These are phyloP conservation scores for Dryas drummondii DNA, from an alignment of 306 rosid species.

Conservation along the genomic window DNA sequence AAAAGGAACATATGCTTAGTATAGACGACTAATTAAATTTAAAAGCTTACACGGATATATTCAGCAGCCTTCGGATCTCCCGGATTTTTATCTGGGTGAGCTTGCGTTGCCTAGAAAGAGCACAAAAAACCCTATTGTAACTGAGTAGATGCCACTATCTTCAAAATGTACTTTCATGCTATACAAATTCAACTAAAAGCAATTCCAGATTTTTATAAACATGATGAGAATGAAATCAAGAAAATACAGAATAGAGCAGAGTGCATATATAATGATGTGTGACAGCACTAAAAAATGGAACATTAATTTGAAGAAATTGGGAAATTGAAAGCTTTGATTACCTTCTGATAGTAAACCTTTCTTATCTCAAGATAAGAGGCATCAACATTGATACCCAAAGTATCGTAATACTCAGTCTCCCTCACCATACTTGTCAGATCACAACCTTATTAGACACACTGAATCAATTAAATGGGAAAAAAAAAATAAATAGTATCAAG, in stretches of 20 bases:
- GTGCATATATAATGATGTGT: background rate
- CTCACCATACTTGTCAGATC: conserved; percentile 60
- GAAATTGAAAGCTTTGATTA: background rate
- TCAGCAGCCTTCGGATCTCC: conserved; percentile 84
- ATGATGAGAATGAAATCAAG: background rate
- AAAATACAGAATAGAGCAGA: background rate
- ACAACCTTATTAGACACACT: conserved; percentile 7
- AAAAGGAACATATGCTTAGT: too few relatives aligned
- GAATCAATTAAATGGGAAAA: background rate
- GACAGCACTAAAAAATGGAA: too few relatives aligned
- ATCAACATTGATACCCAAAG: conserved; percentile 61
- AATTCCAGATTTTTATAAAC: background rate
- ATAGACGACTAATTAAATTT: background rate
- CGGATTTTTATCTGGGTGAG: conserved; percentile 88
- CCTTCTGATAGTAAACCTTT: conserved; percentile 84
- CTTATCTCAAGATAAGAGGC: conserved; percentile 71
- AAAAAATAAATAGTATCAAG: too few relatives aligned
- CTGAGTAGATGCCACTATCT: background rate
- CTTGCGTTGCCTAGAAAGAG: conserved; percentile 64
- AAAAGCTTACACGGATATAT: conserved; percentile 59
- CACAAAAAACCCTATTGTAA: background rate
- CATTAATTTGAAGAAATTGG: too few relatives aligned
- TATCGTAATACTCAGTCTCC: conserved; percentile 66
- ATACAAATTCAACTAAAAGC: background rate
- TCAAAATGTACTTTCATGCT: background rate